Evolutionary conservation across 1,284 basidiomycete species (phyloP), one percentile per base, ranked within the genome.

Genomic region (Moesziomyces globuligerus): DNA sequence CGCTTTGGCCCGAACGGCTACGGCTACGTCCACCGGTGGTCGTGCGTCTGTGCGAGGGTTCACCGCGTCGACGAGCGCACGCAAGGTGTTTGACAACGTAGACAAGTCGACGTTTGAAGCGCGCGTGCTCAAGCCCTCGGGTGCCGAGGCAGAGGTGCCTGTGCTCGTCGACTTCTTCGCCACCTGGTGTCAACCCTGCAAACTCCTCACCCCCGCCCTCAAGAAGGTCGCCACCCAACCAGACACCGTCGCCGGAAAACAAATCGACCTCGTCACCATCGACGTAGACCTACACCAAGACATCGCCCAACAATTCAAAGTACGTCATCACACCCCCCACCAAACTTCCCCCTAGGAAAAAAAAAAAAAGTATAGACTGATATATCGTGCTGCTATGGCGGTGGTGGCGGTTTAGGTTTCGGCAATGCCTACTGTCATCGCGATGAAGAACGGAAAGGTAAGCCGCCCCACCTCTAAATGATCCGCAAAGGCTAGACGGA

Each of bases 121-220:
- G 0, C 57, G 55, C 5, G 66, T 69, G 2, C 49, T 61, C 45
- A 36, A 45, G 0, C 57, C 65, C 18, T 24, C 46, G 4, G 45
- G 24, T 4, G n/a, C 46, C 20, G 54, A 69, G 18, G 59, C 66
- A 5, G 50, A 56, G 1, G 58, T 50, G 1, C 60, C 57, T 4
- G 53, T 77, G 1, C 60, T 77, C 6, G 73, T 77, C n/a, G 75
- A 77, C 51, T 77, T 77, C 38, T 71, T 50, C 49, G 75, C 75
- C 1, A 69, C 67, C 18, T 77, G 75, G 75, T 77, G 76, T 34
- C 65, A 70, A 39, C 76, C 76, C 2, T 76, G 76, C 61, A 78
- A 78, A 36, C 59, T 76, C 36, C 76, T 78, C 39, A 74, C 74
- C 4, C 74, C 74, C 1, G 32, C 68, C 0, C 55, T 76, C 8